Evolutionary conservation across 148 eudicot genomes (phyloP).

Genomic region (Chenopodium album): DNA sequence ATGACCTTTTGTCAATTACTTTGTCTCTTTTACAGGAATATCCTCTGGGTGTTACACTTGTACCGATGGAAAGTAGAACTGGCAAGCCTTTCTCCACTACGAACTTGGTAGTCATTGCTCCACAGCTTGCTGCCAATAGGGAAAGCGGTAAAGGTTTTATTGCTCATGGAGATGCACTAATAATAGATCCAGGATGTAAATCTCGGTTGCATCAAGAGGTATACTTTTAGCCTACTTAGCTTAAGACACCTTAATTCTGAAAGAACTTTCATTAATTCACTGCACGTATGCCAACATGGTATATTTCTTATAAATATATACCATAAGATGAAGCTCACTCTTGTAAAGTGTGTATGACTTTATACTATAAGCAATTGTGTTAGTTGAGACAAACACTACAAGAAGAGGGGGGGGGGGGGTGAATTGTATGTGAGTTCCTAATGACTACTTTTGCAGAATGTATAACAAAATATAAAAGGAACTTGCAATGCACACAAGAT

Average conservation of each 20-base stretch:
- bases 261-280: neutral
- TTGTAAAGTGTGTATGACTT: neutral
- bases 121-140: conserved; percentile 35
- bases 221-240: conserved; percentile 11
- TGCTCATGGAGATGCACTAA: conserved; percentile 79
- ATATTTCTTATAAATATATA: neutral
- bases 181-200: conserved; percentile 92
- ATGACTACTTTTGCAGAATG: no score
- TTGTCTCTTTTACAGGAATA: conserved; percentile 55
- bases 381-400: no score
- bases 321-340: neutral
- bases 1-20: conserved; percentile 1
- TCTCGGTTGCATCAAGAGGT: conserved; percentile 64
- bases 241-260: neutral
- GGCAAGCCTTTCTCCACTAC: conserved; percentile 82
- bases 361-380: no score
- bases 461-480: no score
- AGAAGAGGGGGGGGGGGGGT: no score
- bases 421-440: no score
- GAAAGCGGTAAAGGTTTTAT: conserved; percentile 32
- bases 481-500: no score
- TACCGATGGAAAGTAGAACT: conserved; percentile 92
- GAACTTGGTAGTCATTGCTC: conserved; percentile 75
- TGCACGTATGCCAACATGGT: neutral
- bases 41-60: conserved; percentile 73